Percentiles rank a stretch among this genome's conserved stretches.
phyloP scores from a whole-genome alignment of 805 yeast genomes.

The Metschnikowia sp. region DNA sequence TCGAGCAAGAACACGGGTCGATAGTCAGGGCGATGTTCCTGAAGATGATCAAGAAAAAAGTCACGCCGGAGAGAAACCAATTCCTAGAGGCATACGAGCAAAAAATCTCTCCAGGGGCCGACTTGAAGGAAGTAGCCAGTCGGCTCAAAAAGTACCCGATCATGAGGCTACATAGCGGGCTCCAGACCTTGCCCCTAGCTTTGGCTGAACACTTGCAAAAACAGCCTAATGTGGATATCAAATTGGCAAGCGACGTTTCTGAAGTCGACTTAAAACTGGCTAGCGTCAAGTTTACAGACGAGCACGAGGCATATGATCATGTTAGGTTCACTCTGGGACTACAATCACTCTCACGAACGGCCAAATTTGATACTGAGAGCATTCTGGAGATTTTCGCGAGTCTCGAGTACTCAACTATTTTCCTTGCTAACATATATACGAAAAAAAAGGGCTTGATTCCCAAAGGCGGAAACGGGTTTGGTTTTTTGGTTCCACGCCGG shows the following conservation, averaged over 20 bases:
- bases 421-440: constrained; percentile 66
- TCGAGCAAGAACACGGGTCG: constrained; percentile 62
- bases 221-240: constrained; percentile 41
- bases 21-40: constrained; percentile 44
- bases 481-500: constrained; percentile 71
- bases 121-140: constrained; percentile 34
- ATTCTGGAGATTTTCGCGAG: constrained; percentile 17
- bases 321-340: constrained; percentile 59
- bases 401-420: constrained; percentile 46
- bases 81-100: constrained; percentile 36
- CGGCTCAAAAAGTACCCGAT: constrained; percentile 56
- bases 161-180: constrained; percentile 54
- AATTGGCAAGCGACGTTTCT: constrained; percentile 25
- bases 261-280: constrained; percentile 20
- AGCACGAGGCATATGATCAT: constrained; percentile 42
- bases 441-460: constrained; percentile 35
- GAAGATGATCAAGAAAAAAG: constrained; percentile 21
- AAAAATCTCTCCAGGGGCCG: constrained; percentile 36
- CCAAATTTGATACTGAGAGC: constrained; percentile 5
- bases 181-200: constrained; percentile 49
- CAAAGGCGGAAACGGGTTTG: constrained; percentile 63
- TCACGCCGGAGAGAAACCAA: constrained; percentile 4
- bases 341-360: constrained; percentile 32
- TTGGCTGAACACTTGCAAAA: constrained; percentile 36
- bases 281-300: neutral